A percentile compares a stretch with the other conserved stretches of the same genome.
phyloP scores from a whole-genome alignment of 148 eudicot species.

The Nepenthes gracilis region DNA sequence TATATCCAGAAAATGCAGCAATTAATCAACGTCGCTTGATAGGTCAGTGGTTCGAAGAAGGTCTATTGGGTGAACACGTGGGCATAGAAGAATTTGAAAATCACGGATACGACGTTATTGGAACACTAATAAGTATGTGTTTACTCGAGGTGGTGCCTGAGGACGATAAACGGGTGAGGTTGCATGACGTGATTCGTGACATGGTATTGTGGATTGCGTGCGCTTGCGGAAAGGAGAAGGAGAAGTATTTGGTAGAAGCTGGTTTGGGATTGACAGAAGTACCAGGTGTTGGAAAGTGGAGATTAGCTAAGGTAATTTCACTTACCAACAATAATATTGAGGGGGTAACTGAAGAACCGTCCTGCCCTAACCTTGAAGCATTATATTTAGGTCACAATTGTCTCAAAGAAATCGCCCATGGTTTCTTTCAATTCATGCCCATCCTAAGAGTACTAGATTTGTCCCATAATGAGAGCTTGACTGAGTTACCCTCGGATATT shows the following conservation, averaged over 20 bases:
- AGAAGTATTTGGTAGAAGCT: slow-evolving; percentile 5
- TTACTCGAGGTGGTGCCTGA: slow-evolving; percentile 24
- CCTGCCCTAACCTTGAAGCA: neutral
- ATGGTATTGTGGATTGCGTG: slow-evolving; percentile 28
- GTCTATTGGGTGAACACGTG: slow-evolving; percentile 15
- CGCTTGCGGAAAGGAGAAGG: neutral
- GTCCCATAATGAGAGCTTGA: neutral
- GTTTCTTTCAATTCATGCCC: neutral
- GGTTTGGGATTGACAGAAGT: slow-evolving; percentile 8
- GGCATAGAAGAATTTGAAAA: slow-evolving; percentile 8
- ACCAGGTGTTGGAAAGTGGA: neutral
- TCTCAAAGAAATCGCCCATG: neutral
- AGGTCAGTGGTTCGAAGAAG: slow-evolving; percentile 33
- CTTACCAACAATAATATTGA: neutral
- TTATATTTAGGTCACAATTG: neutral
- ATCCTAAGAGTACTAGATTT: neutral
- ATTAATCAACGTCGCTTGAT: slow-evolving; percentile 31
- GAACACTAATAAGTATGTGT: neutral
- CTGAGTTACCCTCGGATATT: neutral
- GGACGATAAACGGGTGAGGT: slow-evolving; percentile 13
- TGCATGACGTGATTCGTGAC: slow-evolving; percentile 38
- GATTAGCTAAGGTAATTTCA: neutral
- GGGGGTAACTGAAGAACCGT: neutral
- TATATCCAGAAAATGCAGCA: slow-evolving; percentile 28
- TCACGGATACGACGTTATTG: slow-evolving; percentile 25